Conservation (phyloP, 805 yeast species). For the Pichia phayaonensis region DNA sequence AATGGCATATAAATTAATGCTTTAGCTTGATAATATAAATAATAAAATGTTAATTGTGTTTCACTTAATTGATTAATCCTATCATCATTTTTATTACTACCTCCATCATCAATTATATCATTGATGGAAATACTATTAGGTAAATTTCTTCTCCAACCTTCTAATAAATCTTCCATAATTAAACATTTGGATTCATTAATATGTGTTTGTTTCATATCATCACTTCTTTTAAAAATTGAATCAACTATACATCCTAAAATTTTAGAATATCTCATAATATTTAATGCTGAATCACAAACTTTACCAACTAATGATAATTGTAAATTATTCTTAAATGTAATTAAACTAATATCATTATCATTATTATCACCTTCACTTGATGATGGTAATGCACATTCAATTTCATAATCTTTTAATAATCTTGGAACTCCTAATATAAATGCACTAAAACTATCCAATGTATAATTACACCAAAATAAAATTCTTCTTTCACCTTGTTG, state of each 20-base stretch:
- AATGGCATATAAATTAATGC: constrained; percentile 58
- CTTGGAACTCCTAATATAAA: constrained; percentile 79
- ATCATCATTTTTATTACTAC: constrained; percentile 43
- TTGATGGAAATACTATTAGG: constrained; percentile 49
- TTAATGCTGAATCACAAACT: constrained; percentile 55
- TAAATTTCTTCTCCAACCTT: constrained; percentile 69
- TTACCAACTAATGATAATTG: constrained; percentile 61
- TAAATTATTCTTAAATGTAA: constrained; percentile 47
- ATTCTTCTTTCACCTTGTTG: constrained; percentile 81
- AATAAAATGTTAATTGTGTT: constrained; percentile 46
- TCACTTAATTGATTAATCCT: constrained; percentile 30
- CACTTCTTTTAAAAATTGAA: constrained; percentile 55
- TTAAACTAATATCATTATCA: constrained; percentile 45
- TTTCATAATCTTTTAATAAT: constrained; percentile 68
- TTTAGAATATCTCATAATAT: constrained; percentile 61
- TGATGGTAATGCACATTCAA: constrained; percentile 81
- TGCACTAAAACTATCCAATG: constrained; percentile 68
- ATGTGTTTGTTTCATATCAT: constrained; percentile 22
- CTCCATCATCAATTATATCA: constrained; percentile 36
- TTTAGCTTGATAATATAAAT: constrained; percentile 54
- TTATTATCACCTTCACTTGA: constrained; percentile 28
- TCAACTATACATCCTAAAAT: constrained; percentile 70
- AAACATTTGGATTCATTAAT: constrained; percentile 27
- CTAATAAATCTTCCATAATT: constrained; percentile 56
- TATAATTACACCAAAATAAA: constrained; percentile 77